Percentiles rank a stretch among this genome's conserved stretches.
These are phyloP conservation scores for Penicillium coffeae DNA, from an alignment of 495 filamentous ascomycete genomes.

Conservation along the genomic window DNA sequence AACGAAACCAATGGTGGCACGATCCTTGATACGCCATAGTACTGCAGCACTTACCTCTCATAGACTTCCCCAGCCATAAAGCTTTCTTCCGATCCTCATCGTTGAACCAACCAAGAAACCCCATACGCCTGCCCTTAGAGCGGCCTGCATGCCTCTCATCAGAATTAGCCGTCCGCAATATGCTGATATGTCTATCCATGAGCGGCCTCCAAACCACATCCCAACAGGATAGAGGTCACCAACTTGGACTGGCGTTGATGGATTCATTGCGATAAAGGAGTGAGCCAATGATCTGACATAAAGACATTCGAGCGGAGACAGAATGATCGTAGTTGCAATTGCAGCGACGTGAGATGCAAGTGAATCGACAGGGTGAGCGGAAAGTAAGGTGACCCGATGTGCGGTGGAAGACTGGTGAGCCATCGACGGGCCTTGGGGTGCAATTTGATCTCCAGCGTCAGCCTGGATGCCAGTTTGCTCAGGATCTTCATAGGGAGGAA, in stretches of 20 bases:
- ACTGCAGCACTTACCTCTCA: too few relatives aligned
- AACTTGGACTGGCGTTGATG: constrained; percentile 13
- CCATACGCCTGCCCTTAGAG: constrained; percentile 43
- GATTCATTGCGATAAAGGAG: constrained; percentile 33
- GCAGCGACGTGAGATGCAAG: constrained; percentile 43
- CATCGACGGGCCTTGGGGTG: background rate
- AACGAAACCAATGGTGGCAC: too few relatives aligned
- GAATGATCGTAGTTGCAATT: constrained; percentile 38
- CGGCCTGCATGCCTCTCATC: constrained; percentile 45
- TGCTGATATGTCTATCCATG: constrained; percentile 31
- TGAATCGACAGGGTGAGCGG: constrained; percentile 43
- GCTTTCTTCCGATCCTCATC: constrained; percentile 42
- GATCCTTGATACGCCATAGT: too few relatives aligned
- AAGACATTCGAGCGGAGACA: constrained; percentile 46
- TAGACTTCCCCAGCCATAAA: constrained; percentile 45
- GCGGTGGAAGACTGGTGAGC: constrained; percentile 1
- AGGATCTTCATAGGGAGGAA: constrained; percentile 5
- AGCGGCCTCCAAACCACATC: constrained; percentile 40
- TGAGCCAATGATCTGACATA: constrained; percentile 45
- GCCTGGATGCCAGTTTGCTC: constrained; percentile 1
- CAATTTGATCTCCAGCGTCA: background rate
- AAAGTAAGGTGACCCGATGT: constrained; percentile 50
- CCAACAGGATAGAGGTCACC: constrained; percentile 33
- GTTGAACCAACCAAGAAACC: constrained; percentile 39
- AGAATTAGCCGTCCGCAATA: constrained; percentile 44